phyloP scores from a whole-genome alignment of 345 rosid genomes.

The Camelina laxa region DNA sequence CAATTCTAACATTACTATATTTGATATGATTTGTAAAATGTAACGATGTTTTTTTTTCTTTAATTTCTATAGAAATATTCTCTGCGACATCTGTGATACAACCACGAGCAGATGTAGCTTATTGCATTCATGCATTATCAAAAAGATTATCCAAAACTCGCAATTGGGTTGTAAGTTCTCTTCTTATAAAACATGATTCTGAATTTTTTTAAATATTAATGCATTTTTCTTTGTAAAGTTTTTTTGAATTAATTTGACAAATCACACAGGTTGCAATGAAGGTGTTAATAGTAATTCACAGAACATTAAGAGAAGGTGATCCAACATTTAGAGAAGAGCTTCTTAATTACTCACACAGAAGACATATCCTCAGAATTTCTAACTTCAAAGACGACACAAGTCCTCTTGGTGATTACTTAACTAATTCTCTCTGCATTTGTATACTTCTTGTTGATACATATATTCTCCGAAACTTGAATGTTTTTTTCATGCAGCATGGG shows the following conservation, averaged over 20 bases:
- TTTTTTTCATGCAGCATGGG: constrained; percentile 74
- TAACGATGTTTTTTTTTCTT: neutral
- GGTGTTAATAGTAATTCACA: constrained; percentile 89
- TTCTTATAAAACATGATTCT: neutral
- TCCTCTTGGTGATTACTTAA: constrained; percentile 66
- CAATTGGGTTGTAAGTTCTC: constrained; percentile 72
- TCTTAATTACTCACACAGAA: constrained; percentile 68
- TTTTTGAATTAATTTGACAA: neutral
- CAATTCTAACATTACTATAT: neutral
- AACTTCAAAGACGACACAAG: constrained; percentile 96
- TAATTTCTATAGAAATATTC: constrained; percentile 58
- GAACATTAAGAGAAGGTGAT: constrained; percentile 95
- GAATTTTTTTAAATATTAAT: neutral
- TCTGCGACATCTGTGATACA: constrained; percentile 86
- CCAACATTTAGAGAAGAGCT: neutral
- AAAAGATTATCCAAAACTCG: constrained; percentile 85
- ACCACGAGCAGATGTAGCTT: constrained; percentile 95
- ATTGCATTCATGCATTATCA: constrained; percentile 85
- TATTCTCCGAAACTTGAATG: neutral
- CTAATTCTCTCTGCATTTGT: neutral
- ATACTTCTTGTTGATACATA: neutral
- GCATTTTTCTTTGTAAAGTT: neutral
- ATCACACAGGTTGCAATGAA: constrained; percentile 79
- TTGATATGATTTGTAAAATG: constrained; percentile 2
- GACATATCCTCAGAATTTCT: constrained; percentile 84